Evolutionary conservation across 306 rosid species (phyloP), one percentile per base, ranked within the genome.

Genomic region (Prunus salicina): DNA sequence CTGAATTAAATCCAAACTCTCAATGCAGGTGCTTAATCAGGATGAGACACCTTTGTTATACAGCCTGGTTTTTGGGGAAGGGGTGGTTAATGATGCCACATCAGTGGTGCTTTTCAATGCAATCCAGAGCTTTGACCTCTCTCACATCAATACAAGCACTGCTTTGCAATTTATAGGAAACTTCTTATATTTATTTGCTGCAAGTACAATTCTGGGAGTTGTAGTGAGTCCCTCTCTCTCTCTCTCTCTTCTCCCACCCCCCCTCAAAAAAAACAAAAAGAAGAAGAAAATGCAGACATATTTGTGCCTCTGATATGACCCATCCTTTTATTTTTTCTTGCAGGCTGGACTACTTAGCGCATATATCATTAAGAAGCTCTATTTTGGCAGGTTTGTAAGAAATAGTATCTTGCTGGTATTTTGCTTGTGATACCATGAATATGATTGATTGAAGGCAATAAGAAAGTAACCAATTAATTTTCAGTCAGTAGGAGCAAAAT

Each of bases 21-120:
- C 65, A 79, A 30, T 76, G 82, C 86, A 93, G 98, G 97, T 93
- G 86, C 97, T 93, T 81, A 88, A 93, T 88, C 98, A 91, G 74
- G 98, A 91, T 68, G 93, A 88, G 85, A 92, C 97, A 63, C 96
- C 96, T 41, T 83, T 87, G 46, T 77, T 91, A 12, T 89, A 93
- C 90, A 93, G 98, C 78, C 70, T 95, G 74, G 99, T 95, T 55
- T 96, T 96, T 71, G 99, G 97, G 63, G 99, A 96, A 60, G 98
- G 99, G 0, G 99, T 96, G 4, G 97, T 96, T 61, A 96, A 96
- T 84, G 99, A 96, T 82, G 99, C 99, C 41, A 96, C 99, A 51
- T 91, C 99, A 0, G 87, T 96, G 12, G 99, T 96, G 74, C 98
- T 96, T 82, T 89, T 96, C 82, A 91, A 96, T 60, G 99, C 99